A percentile compares a stretch with the other conserved stretches of the same genome.
Conservation (phyloP, 2,329 filamentous ascomycete species). For the Pyrenophora teres region DNA sequence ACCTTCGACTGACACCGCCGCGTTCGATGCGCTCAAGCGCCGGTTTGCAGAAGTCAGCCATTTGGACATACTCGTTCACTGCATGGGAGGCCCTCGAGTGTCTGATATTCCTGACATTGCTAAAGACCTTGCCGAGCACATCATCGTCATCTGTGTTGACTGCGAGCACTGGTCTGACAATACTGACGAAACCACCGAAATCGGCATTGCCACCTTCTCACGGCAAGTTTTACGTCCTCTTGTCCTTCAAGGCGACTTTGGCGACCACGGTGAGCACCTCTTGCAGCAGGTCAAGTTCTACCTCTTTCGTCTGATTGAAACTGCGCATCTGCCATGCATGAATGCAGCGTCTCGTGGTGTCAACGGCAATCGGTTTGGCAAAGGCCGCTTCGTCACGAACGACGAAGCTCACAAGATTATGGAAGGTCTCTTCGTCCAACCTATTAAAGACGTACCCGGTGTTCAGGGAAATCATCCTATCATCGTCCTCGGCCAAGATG, state of each 20-base stretch:
- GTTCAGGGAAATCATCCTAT: conserved; percentile 23
- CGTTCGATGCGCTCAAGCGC: not conserved
- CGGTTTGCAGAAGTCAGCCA: conserved; percentile 7
- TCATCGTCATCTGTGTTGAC: conserved; percentile 27
- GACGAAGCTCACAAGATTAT: conserved; percentile 16
- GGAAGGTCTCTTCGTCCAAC: conserved; percentile 17
- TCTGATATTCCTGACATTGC: conserved; percentile 6
- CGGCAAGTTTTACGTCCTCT: conserved; percentile 5
- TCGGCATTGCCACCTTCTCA: conserved; percentile 24
- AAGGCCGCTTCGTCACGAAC: conserved; percentile 25
- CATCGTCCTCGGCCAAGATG: conserved; percentile 30
- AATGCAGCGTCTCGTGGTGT: conserved; percentile 12
- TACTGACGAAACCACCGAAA: conserved; percentile 27
- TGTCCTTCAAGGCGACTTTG: not conserved
- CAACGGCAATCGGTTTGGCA: conserved; percentile 29
- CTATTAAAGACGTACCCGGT: conserved; percentile 6
- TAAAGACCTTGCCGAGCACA: conserved; percentile 13
- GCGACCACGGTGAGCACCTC: conserved; percentile 23
- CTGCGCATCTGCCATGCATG: conserved; percentile 22
- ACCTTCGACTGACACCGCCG: not conserved
- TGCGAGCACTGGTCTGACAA: conserved; percentile 31
- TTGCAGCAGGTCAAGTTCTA: conserved; percentile 26
- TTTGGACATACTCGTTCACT: conserved; percentile 9
- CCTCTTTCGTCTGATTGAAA: conserved; percentile 26
- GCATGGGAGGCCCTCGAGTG: conserved; percentile 5